A percentile compares a stretch with the other conserved stretches of the same genome.
Conservation (phyloP, 2,329 filamentous ascomycete genomes). For the Diaporthe capsici region DNA sequence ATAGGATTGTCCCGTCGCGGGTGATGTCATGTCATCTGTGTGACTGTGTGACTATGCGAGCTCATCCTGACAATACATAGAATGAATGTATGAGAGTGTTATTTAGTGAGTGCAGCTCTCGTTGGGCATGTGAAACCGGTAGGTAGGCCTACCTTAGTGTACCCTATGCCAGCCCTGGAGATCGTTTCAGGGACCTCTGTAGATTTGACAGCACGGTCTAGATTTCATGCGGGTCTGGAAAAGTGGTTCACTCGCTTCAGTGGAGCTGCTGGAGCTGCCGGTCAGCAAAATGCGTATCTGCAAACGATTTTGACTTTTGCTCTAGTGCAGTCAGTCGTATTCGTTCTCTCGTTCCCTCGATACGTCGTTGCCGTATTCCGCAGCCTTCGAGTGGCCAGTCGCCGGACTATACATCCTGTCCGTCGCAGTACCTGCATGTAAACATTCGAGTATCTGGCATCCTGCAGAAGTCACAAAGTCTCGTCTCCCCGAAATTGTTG, state of each 20-base stretch:
- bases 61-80: neutral
- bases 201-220: slow-evolving; percentile 30
- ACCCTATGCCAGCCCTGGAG: neutral
- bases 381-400: neutral
- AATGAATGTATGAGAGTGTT: neutral
- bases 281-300: neutral
- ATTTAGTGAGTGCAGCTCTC: neutral
- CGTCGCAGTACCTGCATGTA: neutral
- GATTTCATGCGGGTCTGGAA: slow-evolving; percentile 30
- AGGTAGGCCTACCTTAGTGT: neutral
- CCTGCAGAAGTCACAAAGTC: neutral
- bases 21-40: slow-evolving; percentile 13
- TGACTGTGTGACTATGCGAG: neutral
- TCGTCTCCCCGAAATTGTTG: neutral
- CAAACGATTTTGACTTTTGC: slow-evolving; percentile 2
- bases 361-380: slow-evolving; percentile 10
- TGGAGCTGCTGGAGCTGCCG: slow-evolving; percentile 12
- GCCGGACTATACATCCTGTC: neutral
- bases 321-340: slow-evolving; percentile 5
- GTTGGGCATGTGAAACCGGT: slow-evolving; percentile 17
- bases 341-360: neutral
- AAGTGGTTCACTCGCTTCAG: slow-evolving; percentile 15
- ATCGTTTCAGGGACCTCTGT: slow-evolving; percentile 29
- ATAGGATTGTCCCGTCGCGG: too few species aligned
- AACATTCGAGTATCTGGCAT: neutral